Percentiles rank a stretch among this genome's conserved stretches.
Evolutionary conservation across 1,284 basidiomycete species (phyloP).

Genomic region (Ceratobasidium sp.): DNA sequence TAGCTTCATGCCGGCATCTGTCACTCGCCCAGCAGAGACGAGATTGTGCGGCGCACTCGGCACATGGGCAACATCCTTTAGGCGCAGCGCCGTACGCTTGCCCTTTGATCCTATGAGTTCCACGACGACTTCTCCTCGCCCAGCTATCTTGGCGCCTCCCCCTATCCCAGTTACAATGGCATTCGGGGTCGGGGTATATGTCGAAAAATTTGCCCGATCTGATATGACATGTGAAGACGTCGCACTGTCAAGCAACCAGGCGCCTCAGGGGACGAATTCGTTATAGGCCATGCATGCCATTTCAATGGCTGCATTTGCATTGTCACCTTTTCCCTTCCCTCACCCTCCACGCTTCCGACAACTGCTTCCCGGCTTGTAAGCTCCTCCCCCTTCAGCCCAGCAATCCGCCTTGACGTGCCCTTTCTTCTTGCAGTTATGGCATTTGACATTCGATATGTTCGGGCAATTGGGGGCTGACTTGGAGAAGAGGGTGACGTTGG

Average conservation of each 20-base stretch:
- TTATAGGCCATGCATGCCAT: slow-evolving; percentile 21
- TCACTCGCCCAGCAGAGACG: slow-evolving; percentile 4
- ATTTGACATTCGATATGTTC: not conserved
- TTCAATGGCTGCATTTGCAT: not conserved
- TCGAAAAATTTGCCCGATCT: not conserved
- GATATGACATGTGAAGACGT: not conserved
- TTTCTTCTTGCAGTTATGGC: slow-evolving; percentile 18
- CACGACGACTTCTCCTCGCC: slow-evolving; percentile 5
- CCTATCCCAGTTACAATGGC: not conserved
- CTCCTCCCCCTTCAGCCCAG: slow-evolving; percentile 13
- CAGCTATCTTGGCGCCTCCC: not conserved
- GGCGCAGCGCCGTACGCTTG: slow-evolving; percentile 3
- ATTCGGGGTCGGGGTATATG: not conserved
- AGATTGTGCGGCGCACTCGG: slow-evolving; percentile 24
- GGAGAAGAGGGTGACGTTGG: slow-evolving; percentile 7
- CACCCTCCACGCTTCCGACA: not conserved
- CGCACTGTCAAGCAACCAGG: slow-evolving; percentile 11
- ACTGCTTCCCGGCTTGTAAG: slow-evolving; percentile 8
- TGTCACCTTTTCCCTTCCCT: not conserved
- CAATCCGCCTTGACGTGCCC: slow-evolving; percentile 9
- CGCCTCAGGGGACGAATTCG: not conserved
- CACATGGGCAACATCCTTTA: slow-evolving; percentile 8
- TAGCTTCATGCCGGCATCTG: slow-evolving; percentile 8
- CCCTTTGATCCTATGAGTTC: not conserved
- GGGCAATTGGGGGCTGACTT: slow-evolving; percentile 4